Percentiles rank a stretch among this genome's conserved stretches.
Evolutionary conservation across 179 eudicot species (phyloP).

Genomic region (Patellifolia procumbens): DNA sequence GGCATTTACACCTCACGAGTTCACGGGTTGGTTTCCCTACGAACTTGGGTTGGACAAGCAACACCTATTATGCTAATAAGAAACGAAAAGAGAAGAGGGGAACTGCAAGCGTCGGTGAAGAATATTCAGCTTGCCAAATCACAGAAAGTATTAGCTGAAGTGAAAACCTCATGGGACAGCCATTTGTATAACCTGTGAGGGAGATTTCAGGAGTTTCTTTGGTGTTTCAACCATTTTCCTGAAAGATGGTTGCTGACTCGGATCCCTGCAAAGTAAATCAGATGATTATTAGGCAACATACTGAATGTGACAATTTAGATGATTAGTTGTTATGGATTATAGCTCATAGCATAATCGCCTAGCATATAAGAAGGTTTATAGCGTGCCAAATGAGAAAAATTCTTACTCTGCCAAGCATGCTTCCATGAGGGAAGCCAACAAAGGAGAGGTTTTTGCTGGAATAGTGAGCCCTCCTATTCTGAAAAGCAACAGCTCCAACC

Average conservation of each 20-base stretch:
- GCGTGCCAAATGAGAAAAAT: neutral
- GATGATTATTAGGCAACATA: neutral
- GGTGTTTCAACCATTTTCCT: constrained; percentile 68
- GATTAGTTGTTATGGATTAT: neutral
- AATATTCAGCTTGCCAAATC: constrained; percentile 1
- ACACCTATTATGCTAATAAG: constrained; percentile 1
- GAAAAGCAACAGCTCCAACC: constrained; percentile 98
- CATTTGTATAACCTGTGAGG: constrained; percentile 73
- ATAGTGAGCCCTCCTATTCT: constrained; percentile 84
- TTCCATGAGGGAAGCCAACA: constrained; percentile 84
- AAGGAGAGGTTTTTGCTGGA: constrained; percentile 72
- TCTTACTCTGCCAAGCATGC: constrained; percentile 97
- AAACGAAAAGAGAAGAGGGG: neutral
- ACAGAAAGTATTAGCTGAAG: neutral
- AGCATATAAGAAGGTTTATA: neutral
- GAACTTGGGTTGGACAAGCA: constrained; percentile 11
- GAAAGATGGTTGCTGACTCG: constrained; percentile 71
- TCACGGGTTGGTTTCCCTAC: constrained; percentile 9
- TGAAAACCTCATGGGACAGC: constrained; percentile 37
- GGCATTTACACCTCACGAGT: constrained; percentile 32
- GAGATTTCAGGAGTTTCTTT: constrained; percentile 85
- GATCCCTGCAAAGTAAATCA: constrained; percentile 50
- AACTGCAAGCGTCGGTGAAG: neutral
- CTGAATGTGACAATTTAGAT: neutral
- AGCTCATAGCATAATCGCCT: neutral